Conservation (phyloP, 2,329 filamentous ascomycete genomes). For the Ophiostoma novo-ulmi region DNA sequence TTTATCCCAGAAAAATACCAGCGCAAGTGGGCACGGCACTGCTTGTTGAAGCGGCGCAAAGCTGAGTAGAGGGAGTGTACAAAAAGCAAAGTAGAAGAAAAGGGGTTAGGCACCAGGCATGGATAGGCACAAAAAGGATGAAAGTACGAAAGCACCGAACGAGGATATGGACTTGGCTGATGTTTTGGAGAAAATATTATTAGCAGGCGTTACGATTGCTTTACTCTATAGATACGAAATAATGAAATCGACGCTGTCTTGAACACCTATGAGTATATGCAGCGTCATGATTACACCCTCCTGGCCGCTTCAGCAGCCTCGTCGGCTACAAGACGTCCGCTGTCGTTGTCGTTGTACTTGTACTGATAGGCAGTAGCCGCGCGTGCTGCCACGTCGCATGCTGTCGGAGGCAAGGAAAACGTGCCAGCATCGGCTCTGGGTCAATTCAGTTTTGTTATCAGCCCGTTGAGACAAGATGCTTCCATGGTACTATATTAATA, state of each 20-base stretch:
- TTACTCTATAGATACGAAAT: not conserved
- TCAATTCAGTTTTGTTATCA: not conserved
- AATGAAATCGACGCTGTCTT: not conserved
- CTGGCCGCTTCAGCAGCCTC: not conserved
- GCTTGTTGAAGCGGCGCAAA: constrained; percentile 53
- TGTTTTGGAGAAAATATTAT: not conserved
- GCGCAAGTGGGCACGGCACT: constrained; percentile 84
- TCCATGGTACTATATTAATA: not conserved
- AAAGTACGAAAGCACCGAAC: not conserved
- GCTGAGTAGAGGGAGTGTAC: not conserved
- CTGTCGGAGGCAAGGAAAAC: no score
- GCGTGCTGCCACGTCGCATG: no score
- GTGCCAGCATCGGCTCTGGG: not conserved
- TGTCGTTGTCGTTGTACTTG: no score
- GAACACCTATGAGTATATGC: not conserved
- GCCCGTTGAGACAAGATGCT: not conserved
- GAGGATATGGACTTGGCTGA: not conserved
- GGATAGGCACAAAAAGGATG: not conserved
- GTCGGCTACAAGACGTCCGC: not conserved
- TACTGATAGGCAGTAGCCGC: no score
- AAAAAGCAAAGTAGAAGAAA: not conserved
- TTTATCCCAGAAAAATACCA: constrained; percentile 64
- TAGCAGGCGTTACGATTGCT: constrained; percentile 8
- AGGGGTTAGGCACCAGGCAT: not conserved
- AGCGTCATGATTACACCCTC: not conserved